Evolutionary conservation across 2,329 filamentous ascomycete genomes (phyloP), one percentile per base, ranked within the genome.

Genomic region (Celoporthe dispersa): DNA sequence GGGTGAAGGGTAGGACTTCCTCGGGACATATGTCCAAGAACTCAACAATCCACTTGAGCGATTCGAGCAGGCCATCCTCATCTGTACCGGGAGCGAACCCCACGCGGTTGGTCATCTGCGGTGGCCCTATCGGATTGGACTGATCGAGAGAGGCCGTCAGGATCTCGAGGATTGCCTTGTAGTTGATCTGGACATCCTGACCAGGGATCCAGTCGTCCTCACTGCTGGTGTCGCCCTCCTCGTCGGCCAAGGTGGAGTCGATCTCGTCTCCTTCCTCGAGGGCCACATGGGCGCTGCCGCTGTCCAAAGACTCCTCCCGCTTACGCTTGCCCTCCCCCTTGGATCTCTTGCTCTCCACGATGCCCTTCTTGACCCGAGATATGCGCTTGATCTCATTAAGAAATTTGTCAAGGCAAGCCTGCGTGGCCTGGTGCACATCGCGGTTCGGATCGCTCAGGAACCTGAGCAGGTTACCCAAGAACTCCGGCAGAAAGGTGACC

Each of bases 11-110:
- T 57, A 99, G 86, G 4, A 99, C 97, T 77, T 99, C 96, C 78
- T 98, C 96, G 0, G 96, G 95, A 75, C 94, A 98, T 61, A 99
- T 98, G 73, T 98, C 94, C 75, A 99, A 92, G 78, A 99, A 98
- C 71, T 92, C 92, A 74, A 98, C 94, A 73, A 99, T 94, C 96
- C 96, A 99, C 72, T 94, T 89, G 37, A 99, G 84, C 3, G 94
- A 94, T 67, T 97, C 97, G 53, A 98, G 86, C 60, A 98, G 88
- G 73, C 97, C 94, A 76, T 97, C 93, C 78, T 98, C 94, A 78
- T 98, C 94, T 91, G 78, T 74, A 67, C 66, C 63, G 12, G 35
- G 62, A 62, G 68, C 33, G 33, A 39, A 51, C 2, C 57, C 66
- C 37, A 67, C 39, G n/a, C 70, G 70, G 39, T 72, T 68, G 33